Conservation (phyloP, 371 early-diverging fungal genomes). For the Dichotomocladium elegans region DNA sequence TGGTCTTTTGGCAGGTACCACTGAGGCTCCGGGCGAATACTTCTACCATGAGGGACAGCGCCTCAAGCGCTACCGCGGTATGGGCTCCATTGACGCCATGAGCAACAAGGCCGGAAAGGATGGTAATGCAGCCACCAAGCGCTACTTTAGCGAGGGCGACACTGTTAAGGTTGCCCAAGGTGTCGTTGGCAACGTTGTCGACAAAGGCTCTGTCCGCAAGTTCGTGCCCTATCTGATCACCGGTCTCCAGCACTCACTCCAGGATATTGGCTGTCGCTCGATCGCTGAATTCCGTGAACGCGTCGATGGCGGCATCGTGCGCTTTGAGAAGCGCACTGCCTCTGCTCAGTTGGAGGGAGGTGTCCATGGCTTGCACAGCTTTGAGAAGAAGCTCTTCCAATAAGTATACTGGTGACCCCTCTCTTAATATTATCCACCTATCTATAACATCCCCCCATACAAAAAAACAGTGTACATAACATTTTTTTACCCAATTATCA, state of each 20-base stretch:
- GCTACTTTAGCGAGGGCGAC: constrained; percentile 94
- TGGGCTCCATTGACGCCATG: constrained; percentile 97
- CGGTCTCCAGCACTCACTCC: constrained; percentile 94
- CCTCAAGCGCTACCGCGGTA: constrained; percentile 96
- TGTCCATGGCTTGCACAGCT: constrained; percentile 89
- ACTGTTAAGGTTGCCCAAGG: constrained; percentile 98
- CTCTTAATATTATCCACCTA: neutral
- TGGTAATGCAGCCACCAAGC: constrained; percentile 82
- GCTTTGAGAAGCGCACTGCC: constrained; percentile 93
- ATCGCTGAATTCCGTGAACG: constrained; percentile 61
- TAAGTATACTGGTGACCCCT: neutral
- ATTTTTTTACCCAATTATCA: too few relatives aligned
- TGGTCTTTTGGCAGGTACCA: constrained; percentile 90
- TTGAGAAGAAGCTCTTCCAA: constrained; percentile 80
- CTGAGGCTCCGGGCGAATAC: constrained; percentile 96
- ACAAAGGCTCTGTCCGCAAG: constrained; percentile 94
- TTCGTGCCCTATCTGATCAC: constrained; percentile 87
- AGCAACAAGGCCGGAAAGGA: constrained; percentile 66
- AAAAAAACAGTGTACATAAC: constrained; percentile 1
- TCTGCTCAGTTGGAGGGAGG: constrained; percentile 96
- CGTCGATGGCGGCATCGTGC: constrained; percentile 69
- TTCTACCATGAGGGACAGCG: constrained; percentile 97
- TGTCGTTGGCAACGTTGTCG: constrained; percentile 92
- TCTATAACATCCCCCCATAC: neutral
- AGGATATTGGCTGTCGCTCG: constrained; percentile 88